Percentiles rank a stretch among this genome's conserved stretches.
Conservation (phyloP, 768 basidiomycete genomes). For the Mycena metata region DNA sequence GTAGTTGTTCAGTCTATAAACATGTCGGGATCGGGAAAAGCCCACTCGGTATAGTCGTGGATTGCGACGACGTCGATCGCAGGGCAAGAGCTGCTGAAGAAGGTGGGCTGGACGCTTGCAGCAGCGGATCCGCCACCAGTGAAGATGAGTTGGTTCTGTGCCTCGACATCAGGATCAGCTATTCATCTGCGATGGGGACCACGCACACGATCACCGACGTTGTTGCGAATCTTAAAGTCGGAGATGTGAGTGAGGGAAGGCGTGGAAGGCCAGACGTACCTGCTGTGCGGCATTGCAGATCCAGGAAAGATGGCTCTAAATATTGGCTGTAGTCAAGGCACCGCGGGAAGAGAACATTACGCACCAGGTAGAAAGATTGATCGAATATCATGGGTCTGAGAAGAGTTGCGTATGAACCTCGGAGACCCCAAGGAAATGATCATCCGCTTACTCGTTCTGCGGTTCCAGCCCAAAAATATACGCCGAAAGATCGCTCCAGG, state of each 20-base stretch:
- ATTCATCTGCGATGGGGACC: background rate
- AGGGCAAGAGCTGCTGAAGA: conserved; percentile 41
- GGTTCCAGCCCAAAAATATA: conserved; percentile 57
- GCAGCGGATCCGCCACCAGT: conserved; percentile 45
- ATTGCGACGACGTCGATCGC: conserved; percentile 53
- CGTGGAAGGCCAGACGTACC: conserved; percentile 15
- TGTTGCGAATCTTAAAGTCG: conserved; percentile 41
- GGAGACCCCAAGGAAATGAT: too few relatives aligned
- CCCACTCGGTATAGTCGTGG: conserved; percentile 52
- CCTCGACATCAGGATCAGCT: background rate
- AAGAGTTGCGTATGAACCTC: too few relatives aligned
- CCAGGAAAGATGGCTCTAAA: conserved; percentile 33
- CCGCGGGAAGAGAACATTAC: background rate
- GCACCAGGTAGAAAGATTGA: conserved; percentile 40
- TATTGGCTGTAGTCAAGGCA: too few relatives aligned
- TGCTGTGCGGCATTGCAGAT: conserved; percentile 43
- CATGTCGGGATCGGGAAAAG: background rate
- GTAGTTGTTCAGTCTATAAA: background rate
- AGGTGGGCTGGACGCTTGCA: conserved; percentile 41
- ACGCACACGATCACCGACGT: conserved; percentile 38
- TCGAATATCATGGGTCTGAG: conserved; percentile 46
- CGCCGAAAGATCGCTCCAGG: conserved; percentile 53
- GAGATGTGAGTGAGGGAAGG: background rate
- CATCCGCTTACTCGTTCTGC: conserved; percentile 52
- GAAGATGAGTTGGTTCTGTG: conserved; percentile 44